A percentile compares a stretch with the other conserved stretches of the same genome.
These are phyloP conservation scores for Theileria parva DNA, from an alignment of 169 alveolate species.

Conservation along the genomic window DNA sequence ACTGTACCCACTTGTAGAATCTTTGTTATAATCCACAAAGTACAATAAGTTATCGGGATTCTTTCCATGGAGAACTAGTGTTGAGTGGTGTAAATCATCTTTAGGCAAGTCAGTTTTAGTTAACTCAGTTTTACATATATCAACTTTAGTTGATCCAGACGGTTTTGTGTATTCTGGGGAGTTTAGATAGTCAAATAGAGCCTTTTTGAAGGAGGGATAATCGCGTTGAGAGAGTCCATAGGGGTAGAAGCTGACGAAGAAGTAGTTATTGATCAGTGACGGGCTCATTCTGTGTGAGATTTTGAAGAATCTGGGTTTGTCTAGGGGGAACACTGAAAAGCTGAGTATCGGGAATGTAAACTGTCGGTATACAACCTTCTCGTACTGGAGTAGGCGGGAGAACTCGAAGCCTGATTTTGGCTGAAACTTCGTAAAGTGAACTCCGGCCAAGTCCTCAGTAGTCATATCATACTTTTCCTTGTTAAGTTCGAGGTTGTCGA, in stretches of 20 bases:
- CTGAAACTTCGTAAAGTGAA: neutral
- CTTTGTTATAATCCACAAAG: neutral
- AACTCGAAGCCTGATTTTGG: conserved; percentile 5
- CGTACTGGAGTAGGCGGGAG: neutral
- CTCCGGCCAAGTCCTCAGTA: neutral
- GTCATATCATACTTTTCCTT: neutral
- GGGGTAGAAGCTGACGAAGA: conserved; percentile 7
- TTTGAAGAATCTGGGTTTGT: conserved; percentile 3
- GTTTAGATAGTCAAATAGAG: neutral
- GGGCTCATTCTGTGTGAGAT: conserved; percentile 6
- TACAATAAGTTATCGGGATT: neutral
- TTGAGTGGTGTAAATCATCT: neutral
- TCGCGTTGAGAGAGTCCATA: neutral
- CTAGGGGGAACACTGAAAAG: neutral
- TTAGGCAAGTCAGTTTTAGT: neutral
- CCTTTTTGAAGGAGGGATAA: conserved; percentile 11
- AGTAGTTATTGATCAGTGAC: conserved; percentile 5
- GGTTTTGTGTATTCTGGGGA: neutral
- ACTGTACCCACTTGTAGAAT: neutral
- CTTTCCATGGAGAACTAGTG: neutral
- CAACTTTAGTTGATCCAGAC: neutral
- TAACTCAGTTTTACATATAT: neutral
- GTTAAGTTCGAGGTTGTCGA: conserved; percentile 11
- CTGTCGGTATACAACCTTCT: neutral
- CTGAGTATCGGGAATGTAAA: neutral